Percentiles rank a stretch among this genome's conserved stretches.
Evolutionary conservation across 176 grass and related monocot genomes (phyloP).

Genomic region (Aegilops sharonensis): DNA sequence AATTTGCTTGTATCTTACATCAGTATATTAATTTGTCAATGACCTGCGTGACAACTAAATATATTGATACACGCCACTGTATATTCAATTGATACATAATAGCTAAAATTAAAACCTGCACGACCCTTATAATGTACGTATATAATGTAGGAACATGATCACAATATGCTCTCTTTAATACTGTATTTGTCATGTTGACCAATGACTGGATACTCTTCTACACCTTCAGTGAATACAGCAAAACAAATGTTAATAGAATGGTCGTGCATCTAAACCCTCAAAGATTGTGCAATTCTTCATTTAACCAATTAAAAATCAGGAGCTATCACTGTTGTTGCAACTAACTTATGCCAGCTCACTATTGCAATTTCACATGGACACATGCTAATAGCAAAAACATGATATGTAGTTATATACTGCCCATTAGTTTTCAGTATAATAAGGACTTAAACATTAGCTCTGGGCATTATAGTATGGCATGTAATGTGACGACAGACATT

Average conservation of each 20-base stretch:
- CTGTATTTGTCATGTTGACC: background rate
- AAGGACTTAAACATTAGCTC: too few relatives aligned
- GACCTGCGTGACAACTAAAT: background rate
- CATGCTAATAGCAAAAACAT: too few relatives aligned
- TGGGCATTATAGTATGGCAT: too few relatives aligned
- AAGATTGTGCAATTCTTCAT: background rate
- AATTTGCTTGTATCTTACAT: background rate
- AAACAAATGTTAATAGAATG: background rate
- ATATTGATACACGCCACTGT: background rate
- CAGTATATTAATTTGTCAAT: background rate
- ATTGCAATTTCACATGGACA: background rate
- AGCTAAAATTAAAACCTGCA: background rate
- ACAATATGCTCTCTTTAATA: background rate
- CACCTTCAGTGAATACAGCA: background rate
- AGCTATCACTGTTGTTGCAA: too few relatives aligned
- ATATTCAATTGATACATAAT: background rate
- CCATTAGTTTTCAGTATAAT: too few relatives aligned
- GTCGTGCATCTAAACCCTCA: background rate
- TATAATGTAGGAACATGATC: background rate
- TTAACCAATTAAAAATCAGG: background rate
- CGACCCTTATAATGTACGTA: background rate
- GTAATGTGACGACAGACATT: too few relatives aligned
- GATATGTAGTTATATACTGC: too few relatives aligned
- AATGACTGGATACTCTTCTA: background rate
- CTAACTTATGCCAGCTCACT: background rate